Base-by-base conservation (phyloP, 2,329 filamentous ascomycete species). In the Trichoderma endophyticum region DNA sequence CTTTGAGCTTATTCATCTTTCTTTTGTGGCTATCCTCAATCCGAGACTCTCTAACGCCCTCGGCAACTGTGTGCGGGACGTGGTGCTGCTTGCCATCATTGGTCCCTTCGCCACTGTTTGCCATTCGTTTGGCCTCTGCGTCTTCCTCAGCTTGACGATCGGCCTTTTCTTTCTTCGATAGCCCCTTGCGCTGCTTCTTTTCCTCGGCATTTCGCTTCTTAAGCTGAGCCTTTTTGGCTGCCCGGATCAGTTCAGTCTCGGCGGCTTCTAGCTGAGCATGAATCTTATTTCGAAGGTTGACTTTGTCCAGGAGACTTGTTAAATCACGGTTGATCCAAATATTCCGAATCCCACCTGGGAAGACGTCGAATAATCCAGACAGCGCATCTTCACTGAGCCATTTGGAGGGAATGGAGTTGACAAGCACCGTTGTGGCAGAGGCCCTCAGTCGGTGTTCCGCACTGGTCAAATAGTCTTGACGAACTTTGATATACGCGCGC, bases 241-340 rank as follows among this genome's bases (percentile, higher is more conserved):
- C 86, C 72, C 90, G 91, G 75, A 99, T 93, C 54, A 99, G 84
- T 26, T 93, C 90, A 0, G 94, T 98, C 81, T 98, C 92, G 1
- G 95, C 95, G 9, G 82, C 82, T 78, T 99, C 96, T 0, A 99
- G 87, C 71, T 86, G 84, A 56, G 86, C 80, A 61, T 95, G 94
- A 15, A 97, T 84, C 9, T 87, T 83, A 73, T 94, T 89, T 59
- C 96, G 89, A 74, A 89, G 84, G 63, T 93, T 88, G 60, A 98
- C 92, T 79, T 98, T 98, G 73, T 95, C 92, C 61, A 93, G 87
- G 12, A 99, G 87, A 9, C 91, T 87, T 57, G 95, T 93, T 75
- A 94, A 91, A 78, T 99, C 93, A 73, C 95, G 89, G 73, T 98
- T 99, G 77, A 99, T 91, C 95, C 95, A 99, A 61, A 99, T 93